Conservation (phyloP, 805 yeast species). For the Saturnispora besseyi region DNA sequence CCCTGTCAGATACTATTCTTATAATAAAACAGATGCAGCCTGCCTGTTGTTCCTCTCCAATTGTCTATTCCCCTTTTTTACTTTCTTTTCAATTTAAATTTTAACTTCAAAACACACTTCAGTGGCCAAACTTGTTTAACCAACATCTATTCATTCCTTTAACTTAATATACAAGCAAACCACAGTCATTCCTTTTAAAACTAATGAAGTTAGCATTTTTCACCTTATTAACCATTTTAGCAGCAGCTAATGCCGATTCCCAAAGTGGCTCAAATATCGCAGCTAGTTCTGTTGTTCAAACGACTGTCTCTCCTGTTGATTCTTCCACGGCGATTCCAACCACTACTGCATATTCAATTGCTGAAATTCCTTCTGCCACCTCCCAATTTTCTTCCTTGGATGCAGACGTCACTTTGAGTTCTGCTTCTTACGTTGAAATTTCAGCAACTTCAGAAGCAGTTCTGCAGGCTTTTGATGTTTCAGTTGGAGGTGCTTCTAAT, state of each 20-base stretch:
- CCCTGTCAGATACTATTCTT: neutral
- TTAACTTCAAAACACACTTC: neutral
- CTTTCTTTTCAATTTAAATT: neutral
- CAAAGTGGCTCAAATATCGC: neutral
- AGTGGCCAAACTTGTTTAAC: neutral
- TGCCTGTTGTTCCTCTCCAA: neutral
- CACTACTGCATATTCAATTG: neutral
- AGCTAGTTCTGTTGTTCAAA: neutral
- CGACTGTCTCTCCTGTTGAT: neutral
- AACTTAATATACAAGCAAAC: neutral
- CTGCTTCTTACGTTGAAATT: neutral
- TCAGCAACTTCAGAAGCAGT: neutral
- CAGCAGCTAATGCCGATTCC: neutral
- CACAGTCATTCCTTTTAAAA: neutral
- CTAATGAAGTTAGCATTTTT: neutral
- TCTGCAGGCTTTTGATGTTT: neutral
- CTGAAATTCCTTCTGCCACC: neutral
- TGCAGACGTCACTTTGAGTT: neutral
- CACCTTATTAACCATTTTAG: neutral
- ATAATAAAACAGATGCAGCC: neutral
- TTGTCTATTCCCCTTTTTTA: neutral
- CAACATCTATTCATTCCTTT: neutral
- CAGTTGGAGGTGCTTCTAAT: neutral
- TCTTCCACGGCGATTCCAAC: neutral
- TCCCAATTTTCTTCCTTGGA: neutral